Evolutionary conservation across 108 stramenopile genomes (phyloP), one percentile per base, ranked within the genome.

Genomic region (Schizochytrium sp.): DNA sequence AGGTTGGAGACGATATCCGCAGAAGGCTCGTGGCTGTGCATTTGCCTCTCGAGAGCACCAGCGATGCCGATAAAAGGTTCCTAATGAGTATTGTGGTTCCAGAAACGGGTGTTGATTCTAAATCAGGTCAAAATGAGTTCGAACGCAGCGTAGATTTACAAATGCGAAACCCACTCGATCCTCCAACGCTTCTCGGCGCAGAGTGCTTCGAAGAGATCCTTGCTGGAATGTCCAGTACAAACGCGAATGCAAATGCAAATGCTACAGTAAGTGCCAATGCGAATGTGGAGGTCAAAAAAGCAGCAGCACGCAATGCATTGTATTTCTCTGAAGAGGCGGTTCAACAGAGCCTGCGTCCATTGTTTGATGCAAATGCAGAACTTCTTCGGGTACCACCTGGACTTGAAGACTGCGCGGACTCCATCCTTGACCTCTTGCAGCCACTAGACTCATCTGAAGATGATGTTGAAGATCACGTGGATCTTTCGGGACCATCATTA

Each of bases 111-210:
- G 2, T 69, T 3, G 64, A 69, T 3, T 28, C 28, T 28, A 28
- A 28, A 28, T 28, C 28, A 28, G 28, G 28, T 28, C 28, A 28
- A 28, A 38, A 38, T 38, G 64, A 7, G 42, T 38, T 44, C 15
- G 64, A 69, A 44, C 28, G 64, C 64, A 44, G 10, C 40, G 2
- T 69, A 38, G 64, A 15, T 15, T 38, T 69, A 38, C 44, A 38
- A 38, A 44, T 69, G 64, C 42, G 44, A 10, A 69, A 69, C 64
- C 64, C 64, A 44, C 64, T 69, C 64, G 64, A 69, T 38, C 64
- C 64, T 8, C 64, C 64, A 7, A 44, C 64, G 64, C 64, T 69
- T 15, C 28, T 28, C 28, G 28, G 28, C 28, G 28, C 28, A 28
- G 28, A 28, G 28, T 28, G 28, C 28, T 28, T 28, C 28, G 28